Evolutionary conservation across 2,329 filamentous ascomycete species (phyloP).

Genomic region (Monosporascus sp.): DNA sequence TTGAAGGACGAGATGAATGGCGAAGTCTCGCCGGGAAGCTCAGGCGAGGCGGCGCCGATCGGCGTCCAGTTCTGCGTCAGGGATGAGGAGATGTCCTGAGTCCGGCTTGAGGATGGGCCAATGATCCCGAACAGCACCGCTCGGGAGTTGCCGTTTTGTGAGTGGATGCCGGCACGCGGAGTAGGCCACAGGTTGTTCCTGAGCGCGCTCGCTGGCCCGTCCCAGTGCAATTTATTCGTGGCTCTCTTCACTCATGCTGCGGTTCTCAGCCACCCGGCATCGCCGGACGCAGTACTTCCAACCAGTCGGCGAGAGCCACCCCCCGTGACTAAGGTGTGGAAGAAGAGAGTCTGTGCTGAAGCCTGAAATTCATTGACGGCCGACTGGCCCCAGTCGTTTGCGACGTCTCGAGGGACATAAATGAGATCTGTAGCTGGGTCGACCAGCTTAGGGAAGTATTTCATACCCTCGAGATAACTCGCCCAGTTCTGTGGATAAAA

Average conservation of each 20-base stretch:
- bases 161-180: constrained; percentile 42
- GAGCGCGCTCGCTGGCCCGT: constrained; percentile 42
- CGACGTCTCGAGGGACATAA: constrained; percentile 10
- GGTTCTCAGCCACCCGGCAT: constrained; percentile 32
- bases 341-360: constrained; percentile 31
- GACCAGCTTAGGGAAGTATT: constrained; percentile 14
- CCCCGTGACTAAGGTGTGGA: constrained; percentile 50
- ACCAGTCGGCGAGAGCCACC: constrained; percentile 40
- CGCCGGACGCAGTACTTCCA: constrained; percentile 33
- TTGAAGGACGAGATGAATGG: constrained; percentile 56
- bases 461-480: constrained; percentile 41
- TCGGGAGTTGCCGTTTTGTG: constrained; percentile 56
- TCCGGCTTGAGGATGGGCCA: constrained; percentile 23
- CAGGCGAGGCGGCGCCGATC: constrained; percentile 49
- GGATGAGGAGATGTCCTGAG: constrained; percentile 34
- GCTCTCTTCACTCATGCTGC: constrained; percentile 36
- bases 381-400: constrained; percentile 23
- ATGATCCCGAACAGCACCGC: constrained; percentile 44
- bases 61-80: constrained; percentile 48
- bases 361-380: constrained; percentile 16
- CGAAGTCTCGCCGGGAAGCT: constrained; percentile 51
- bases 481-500: constrained; percentile 46
- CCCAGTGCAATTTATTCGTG: constrained; percentile 45
- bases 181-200: constrained; percentile 40
- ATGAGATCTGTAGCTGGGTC: constrained; percentile 17